These are phyloP conservation scores for Nicotiana undulata DNA, from an alignment of 257 asterid species.

Conservation along the genomic window DNA sequence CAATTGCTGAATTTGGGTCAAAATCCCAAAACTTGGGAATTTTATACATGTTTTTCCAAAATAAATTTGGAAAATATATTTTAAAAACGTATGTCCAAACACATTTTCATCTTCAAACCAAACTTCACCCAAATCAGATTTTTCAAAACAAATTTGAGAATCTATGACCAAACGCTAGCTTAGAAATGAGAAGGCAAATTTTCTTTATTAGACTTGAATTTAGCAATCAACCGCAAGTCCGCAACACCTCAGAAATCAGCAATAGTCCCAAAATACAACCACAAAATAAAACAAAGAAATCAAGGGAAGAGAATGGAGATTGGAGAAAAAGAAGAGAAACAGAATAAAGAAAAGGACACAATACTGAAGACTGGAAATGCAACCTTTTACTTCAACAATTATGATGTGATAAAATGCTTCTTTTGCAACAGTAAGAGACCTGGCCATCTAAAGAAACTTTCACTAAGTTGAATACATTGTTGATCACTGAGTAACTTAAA, in stretches of 20 bases:
- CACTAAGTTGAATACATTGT: not conserved
- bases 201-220: not conserved
- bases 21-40: too few relatives aligned
- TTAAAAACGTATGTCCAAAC: too few relatives aligned
- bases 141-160: too few relatives aligned
- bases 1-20: too few relatives aligned
- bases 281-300: not conserved
- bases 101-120: too few relatives aligned
- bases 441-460: conserved; percentile 6
- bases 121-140: too few relatives aligned
- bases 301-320: not conserved
- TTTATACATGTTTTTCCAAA: too few relatives aligned
- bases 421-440: not conserved
- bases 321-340: not conserved
- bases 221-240: not conserved
- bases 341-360: not conserved
- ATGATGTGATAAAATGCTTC: not conserved
- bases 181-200: not conserved
- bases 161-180: too few relatives aligned
- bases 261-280: not conserved
- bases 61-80: too few relatives aligned
- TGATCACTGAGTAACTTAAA: not conserved
- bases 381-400: not conserved
- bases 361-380: not conserved
- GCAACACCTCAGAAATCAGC: not conserved